Evolutionary conservation across 1,139 yeast species (phyloP).

Genomic region (Blastobotrys aristatus): DNA sequence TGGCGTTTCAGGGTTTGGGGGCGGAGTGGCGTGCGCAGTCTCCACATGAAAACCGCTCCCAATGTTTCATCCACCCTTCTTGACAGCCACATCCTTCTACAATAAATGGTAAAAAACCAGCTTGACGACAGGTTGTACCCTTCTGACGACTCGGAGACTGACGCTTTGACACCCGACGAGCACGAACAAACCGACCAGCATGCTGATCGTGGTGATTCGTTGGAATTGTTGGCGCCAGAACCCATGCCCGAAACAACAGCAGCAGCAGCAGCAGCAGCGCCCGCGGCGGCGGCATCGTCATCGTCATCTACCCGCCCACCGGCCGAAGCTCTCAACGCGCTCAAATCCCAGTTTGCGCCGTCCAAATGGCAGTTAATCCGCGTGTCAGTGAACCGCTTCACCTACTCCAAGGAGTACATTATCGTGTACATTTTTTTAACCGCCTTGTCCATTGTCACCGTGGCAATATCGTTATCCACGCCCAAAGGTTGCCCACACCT

Average conservation of each 20-base stretch:
- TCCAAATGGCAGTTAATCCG: constrained; percentile 17
- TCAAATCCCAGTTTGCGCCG: constrained; percentile 18
- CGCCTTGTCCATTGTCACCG: constrained; percentile 18
- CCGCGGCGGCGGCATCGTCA: not conserved
- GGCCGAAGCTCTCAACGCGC: not conserved
- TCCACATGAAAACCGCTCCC: too few species aligned
- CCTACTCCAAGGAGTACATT: constrained; percentile 21
- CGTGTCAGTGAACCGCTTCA: constrained; percentile 20
- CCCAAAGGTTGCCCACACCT: constrained; percentile 21
- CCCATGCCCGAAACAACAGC: not conserved
- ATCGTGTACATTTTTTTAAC: constrained; percentile 18
- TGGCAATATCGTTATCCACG: constrained; percentile 19
- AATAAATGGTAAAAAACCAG: constrained; percentile 4
- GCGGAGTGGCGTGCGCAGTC: too few species aligned
- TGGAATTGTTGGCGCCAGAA: constrained; percentile 3
- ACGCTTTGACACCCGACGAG: not conserved
- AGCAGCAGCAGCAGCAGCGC: constrained; percentile 1
- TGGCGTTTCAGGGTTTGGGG: too few species aligned
- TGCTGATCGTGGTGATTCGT: not conserved
- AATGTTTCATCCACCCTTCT: too few species aligned
- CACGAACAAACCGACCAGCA: not conserved
- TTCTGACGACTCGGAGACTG: constrained; percentile 1
- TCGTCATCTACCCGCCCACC: not conserved
- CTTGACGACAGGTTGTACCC: constrained; percentile 10
- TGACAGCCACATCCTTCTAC: too few species aligned